These are phyloP conservation scores for Globisporangium ultimum DNA, from an alignment of 352 stramenopile genomes.

Conservation along the genomic window DNA sequence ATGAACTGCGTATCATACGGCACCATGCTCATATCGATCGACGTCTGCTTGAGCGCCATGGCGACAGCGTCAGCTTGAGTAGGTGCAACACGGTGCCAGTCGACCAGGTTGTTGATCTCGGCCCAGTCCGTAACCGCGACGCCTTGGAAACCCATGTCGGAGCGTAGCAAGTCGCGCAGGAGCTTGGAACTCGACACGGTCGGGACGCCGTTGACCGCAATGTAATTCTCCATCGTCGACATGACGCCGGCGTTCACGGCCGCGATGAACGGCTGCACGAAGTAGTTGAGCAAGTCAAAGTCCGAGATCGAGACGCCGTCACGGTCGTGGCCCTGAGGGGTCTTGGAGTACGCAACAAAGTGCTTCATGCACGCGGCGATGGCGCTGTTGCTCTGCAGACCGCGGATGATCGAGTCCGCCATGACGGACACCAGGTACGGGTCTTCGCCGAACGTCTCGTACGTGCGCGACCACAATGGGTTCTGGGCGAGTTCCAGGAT, in stretches of 20 bases:
- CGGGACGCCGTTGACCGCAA: conserved; percentile 90
- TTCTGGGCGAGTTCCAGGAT: neutral
- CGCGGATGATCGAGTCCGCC: conserved; percentile 68
- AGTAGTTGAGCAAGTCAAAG: conserved; percentile 84
- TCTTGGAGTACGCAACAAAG: conserved; percentile 87
- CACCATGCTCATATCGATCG: conserved; percentile 80
- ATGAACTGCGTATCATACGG: conserved; percentile 49
- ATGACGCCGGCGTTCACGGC: conserved; percentile 50
- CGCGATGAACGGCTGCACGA: conserved; percentile 80
- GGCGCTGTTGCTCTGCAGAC: conserved; percentile 69
- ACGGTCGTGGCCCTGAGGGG: conserved; percentile 78
- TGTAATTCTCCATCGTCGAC: conserved; percentile 94
- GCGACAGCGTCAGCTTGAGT: conserved; percentile 1
- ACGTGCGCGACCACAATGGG: conserved; percentile 44
- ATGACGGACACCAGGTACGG: conserved; percentile 80
- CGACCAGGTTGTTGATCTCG: conserved; percentile 89
- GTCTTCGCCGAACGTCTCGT: conserved; percentile 94
- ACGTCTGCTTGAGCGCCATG: neutral
- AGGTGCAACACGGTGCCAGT: conserved; percentile 55
- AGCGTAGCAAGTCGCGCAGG: conserved; percentile 70
- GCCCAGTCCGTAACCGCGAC: conserved; percentile 87
- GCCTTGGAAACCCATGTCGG: conserved; percentile 85
- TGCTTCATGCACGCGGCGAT: conserved; percentile 76
- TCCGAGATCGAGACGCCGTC: conserved; percentile 67
- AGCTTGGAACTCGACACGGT: conserved; percentile 83